phyloP scores from a whole-genome alignment of 2,329 filamentous ascomycete species.

The Pseudogymnoascus sp. region DNA sequence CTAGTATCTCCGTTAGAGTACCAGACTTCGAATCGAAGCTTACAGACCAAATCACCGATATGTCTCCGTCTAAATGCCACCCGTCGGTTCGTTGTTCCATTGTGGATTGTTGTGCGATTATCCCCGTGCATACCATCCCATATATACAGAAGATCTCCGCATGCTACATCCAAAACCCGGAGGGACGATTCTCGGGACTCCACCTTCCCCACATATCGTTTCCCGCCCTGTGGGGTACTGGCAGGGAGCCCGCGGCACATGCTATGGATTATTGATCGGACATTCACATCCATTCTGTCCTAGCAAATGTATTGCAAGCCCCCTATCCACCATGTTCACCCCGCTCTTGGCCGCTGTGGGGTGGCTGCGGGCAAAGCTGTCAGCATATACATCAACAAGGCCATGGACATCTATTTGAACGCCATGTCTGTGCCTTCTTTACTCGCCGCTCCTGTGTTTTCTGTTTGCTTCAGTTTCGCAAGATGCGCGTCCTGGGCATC shows the following conservation, averaged over 20 bases:
- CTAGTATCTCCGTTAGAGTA: not conserved
- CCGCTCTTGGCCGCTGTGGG: conserved; percentile 4
- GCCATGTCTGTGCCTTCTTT: not conserved
- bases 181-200: not conserved
- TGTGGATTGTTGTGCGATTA: not conserved
- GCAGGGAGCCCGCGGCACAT: not conserved
- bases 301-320: not conserved
- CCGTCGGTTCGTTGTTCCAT: not conserved
- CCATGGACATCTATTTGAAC: not conserved
- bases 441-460: not conserved
- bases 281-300: not conserved
- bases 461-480: not conserved
- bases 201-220: conserved; percentile 3
- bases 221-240: not conserved
- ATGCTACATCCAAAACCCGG: not conserved
- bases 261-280: not conserved
- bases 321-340: conserved; percentile 1
- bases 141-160: not conserved
- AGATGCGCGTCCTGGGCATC: conserved; percentile 4
- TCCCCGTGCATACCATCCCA: not conserved
- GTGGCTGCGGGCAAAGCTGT: not conserved
- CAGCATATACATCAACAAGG: conserved; percentile 3
- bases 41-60: not conserved
- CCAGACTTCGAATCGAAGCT: not conserved
- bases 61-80: not conserved